Base-by-base conservation (phyloP, 2,329 filamentous ascomycete genomes). In the Aspergillus neoniger region DNA sequence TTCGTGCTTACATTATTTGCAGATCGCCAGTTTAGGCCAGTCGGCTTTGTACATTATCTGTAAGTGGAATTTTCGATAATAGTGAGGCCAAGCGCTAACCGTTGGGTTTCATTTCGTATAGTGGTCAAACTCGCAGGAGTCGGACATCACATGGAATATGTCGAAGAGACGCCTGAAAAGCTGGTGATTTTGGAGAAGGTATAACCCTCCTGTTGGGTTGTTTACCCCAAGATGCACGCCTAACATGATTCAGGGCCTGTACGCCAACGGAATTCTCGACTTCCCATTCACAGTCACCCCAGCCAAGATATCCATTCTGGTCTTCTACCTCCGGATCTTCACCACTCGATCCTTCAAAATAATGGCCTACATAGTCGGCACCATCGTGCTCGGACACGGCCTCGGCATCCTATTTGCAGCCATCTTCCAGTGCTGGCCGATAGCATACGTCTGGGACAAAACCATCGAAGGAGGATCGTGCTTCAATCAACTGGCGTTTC, bases 291-390 rank as follows among this genome's bases (percentile, higher is more conserved):
- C 61, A 9, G 59, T 70, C 1, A 66, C 69, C 6, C 67, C 65
- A 2, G 67, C 68, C 21, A 71, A 70, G 49, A 58, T 71, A 10
- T 69, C 69, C 8, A 57, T 71, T 7, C 58, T 71, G 7, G 39
- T 69, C 10, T 70, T 70, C 52, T 70, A 69, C 43, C 57, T 68
- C 17, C 67, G 68, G 19, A 69, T 71, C 44, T 69, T 70, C 53
- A 47, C 28, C 49, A 58, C 58, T 3, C 65, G 59, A 21, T 60
- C 56, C 3, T 69, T 68, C 47, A 59, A 55, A 25, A 61, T 66
- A 19, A 50, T 61, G 25, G 60, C 68, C 30, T 68, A 65, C 9
- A 21, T 61, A 3, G 60, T 69, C n/a, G 68, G 65, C 7, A 30
- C 58, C 0, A 39, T 69, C 7, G 67, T 70, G 14, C 17, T 69